A percentile compares a stretch with the other conserved stretches of the same genome.
These are phyloP conservation scores for Beauveria medogensis DNA, from an alignment of 2,329 filamentous ascomycete species.

Conservation along the genomic window DNA sequence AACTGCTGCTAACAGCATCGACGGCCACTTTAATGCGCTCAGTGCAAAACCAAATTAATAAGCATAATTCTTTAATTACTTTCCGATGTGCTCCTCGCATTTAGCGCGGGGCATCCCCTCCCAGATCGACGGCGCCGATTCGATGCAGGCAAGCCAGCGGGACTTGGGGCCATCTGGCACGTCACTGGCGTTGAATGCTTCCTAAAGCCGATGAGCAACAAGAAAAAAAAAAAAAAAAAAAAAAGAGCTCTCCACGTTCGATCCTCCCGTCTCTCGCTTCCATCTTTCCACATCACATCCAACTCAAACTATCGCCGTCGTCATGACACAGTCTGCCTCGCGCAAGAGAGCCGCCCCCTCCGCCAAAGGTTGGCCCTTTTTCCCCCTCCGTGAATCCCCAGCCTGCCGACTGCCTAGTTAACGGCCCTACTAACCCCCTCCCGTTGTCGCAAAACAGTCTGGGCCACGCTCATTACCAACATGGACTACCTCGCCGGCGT, in stretches of 20 bases:
- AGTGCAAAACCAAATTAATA: too few species aligned
- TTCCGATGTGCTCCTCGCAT: too few species aligned
- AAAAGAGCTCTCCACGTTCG: not conserved
- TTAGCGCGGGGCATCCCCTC: too few species aligned
- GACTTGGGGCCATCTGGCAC: not conserved
- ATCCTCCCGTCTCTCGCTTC: too few species aligned
- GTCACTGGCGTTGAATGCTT: not conserved
- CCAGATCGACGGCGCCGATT: not conserved
- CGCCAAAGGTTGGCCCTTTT: not conserved
- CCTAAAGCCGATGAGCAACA: not conserved
- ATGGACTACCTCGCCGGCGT: conserved; percentile 73
- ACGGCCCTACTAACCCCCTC: not conserved
- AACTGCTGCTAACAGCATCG: too few species aligned
- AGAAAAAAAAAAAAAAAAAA: not conserved
- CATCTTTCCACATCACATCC: not conserved
- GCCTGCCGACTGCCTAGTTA: not conserved
- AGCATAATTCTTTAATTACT: too few species aligned
- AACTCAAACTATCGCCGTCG: not conserved
- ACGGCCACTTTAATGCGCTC: too few species aligned
- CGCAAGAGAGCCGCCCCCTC: not conserved
- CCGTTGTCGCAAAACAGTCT: conserved; percentile 47
- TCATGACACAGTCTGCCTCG: not conserved
- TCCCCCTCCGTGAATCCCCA: not conserved
- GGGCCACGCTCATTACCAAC: conserved; percentile 84
- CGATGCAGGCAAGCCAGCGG: too few species aligned